Evolutionary conservation across 345 rosid species (phyloP), one percentile per base, ranked within the genome.

Genomic region (Raphanus sativus): DNA sequence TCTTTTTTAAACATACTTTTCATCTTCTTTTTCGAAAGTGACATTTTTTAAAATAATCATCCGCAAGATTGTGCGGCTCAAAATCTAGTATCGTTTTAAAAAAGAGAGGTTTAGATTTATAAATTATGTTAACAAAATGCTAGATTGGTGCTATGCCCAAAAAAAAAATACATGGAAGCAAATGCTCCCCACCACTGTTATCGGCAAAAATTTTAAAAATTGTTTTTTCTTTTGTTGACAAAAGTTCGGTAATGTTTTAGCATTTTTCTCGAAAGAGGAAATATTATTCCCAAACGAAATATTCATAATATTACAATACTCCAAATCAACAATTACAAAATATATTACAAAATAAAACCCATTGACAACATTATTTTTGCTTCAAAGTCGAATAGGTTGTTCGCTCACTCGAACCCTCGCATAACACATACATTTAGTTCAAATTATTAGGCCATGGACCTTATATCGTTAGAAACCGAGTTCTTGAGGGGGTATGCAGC

Each of bases 291-390:
- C 58, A 52, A 52, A 52, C 2, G 58, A 52, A 52, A 52, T 52
- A 52, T 52, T 52, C 58, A 16, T 52, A 52, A 52, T 52, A 16
- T 52, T 52, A 52, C 21, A 52, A 6, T 17, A 16, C 0, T 42
- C 33, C 69, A 21, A 16, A 45, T 45, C 52, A 12, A 65, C 32
- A 24, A 24, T 15, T 40, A 9, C 67, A 63, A 16, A 8, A 63
- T 63, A 33, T 63, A 63, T 63, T 40, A 10, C 69, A 65, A 38
- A 67, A 11, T 9, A 2, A 65, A 15, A 36, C 56, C 56, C 5
- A 25, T 66, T 30, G 56, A 65, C 68, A 7, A 16, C 30, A 55
- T 75, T 75, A 56, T 75, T 75, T 28, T 17, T 32, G 10, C 8
- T 24, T 2, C 29, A 45, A 69, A 60, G 64, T 76, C 63, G 40